Evolutionary conservation across 108 stramenopile genomes (phyloP).

Genomic region (Skeletonema tropicum): DNA sequence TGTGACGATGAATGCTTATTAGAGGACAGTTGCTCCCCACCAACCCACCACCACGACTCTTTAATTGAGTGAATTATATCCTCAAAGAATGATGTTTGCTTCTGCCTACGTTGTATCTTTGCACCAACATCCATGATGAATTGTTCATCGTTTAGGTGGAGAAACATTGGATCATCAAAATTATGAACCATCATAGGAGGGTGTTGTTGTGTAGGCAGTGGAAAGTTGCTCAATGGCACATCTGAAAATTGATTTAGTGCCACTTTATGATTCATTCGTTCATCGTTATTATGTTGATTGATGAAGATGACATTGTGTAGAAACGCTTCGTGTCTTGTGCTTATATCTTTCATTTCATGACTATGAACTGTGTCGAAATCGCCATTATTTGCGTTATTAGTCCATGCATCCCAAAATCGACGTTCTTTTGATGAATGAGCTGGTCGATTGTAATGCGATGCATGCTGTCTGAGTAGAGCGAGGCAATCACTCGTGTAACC

Average conservation of each 20-base stretch:
- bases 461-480: background rate
- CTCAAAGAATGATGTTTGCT: background rate
- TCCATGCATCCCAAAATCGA: background rate
- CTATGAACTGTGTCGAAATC: constrained; percentile 1
- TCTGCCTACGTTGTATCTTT: constrained; percentile 6
- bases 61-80: constrained; percentile 8
- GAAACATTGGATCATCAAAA: constrained; percentile 11
- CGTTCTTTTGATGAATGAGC: background rate
- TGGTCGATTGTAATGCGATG: background rate
- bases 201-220: constrained; percentile 7
- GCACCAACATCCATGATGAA: constrained; percentile 17
- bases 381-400: background rate
- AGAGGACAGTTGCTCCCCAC: constrained; percentile 17
- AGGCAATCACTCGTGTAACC: background rate
- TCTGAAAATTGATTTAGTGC: constrained; percentile 51
- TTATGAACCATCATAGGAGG: background rate
- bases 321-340: constrained; percentile 30
- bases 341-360: background rate
- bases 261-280: constrained; percentile 14
- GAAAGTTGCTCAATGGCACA: constrained; percentile 24
- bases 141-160: constrained; percentile 18
- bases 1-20: background rate
- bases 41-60: constrained; percentile 44
- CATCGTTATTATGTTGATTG: constrained; percentile 33
- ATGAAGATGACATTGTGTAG: constrained; percentile 28